phyloP scores from a whole-genome alignment of 2,329 filamentous ascomycete genomes.

The Xylariomycetidae sp. region DNA sequence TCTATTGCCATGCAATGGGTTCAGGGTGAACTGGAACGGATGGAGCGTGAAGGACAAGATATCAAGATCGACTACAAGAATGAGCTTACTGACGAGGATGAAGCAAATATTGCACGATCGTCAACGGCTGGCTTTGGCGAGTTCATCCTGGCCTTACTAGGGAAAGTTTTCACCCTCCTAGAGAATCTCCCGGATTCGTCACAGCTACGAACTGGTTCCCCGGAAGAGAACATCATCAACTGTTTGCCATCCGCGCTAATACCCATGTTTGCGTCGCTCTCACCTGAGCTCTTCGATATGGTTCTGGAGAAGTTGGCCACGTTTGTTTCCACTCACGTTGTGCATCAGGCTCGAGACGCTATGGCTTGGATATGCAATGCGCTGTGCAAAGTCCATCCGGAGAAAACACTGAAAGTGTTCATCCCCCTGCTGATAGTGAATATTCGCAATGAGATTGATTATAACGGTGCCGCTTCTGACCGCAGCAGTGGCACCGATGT shows the following conservation, averaged over 20 bases:
- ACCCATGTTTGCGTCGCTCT: constrained; percentile 84
- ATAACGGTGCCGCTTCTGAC: constrained; percentile 92
- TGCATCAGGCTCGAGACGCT: constrained; percentile 92
- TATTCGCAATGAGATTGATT: constrained; percentile 94
- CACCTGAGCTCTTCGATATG: constrained; percentile 88
- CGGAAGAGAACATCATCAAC: constrained; percentile 96
- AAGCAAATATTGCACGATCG: constrained; percentile 82
- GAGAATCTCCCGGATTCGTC: constrained; percentile 93
- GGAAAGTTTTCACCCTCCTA: constrained; percentile 89
- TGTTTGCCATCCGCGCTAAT: constrained; percentile 87
- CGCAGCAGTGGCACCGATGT: constrained; percentile 92
- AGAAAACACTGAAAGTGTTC: constrained; percentile 87
- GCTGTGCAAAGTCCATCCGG: constrained; percentile 89
- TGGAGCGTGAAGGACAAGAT: constrained; percentile 82
- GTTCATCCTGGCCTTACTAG: constrained; percentile 84
- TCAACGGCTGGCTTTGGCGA: constrained; percentile 93
- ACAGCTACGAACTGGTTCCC: constrained; percentile 81
- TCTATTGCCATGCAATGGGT: constrained; percentile 88
- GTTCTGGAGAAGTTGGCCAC: constrained; percentile 86
- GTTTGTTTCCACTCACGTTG: constrained; percentile 90
- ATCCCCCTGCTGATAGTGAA: constrained; percentile 86
- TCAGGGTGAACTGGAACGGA: constrained; percentile 85
- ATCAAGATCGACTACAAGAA: constrained; percentile 80
- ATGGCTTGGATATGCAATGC: constrained; percentile 99
- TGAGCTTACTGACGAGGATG: constrained; percentile 79